Conservation (phyloP, 495 filamentous ascomycete species). For the Hamigera avellanea region DNA sequence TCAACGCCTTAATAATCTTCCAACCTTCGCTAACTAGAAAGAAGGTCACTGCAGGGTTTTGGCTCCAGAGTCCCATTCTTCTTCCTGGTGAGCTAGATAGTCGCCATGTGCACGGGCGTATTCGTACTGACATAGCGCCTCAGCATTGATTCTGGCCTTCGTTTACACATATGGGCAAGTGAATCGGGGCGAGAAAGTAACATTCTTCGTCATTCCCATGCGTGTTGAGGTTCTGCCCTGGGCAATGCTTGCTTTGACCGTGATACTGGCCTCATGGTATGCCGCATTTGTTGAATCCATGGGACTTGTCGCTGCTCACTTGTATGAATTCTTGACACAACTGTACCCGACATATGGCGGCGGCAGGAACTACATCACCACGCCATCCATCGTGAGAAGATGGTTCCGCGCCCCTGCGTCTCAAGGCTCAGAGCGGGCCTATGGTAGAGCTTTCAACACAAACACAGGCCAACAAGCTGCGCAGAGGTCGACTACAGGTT, state of each 20-base stretch:
- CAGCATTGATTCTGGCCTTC: slow-evolving; percentile 64
- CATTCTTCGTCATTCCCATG: slow-evolving; percentile 67
- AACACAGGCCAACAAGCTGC: slow-evolving; percentile 16
- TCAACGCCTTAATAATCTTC: neutral
- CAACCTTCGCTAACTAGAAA: slow-evolving; percentile 21
- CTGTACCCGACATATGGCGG: slow-evolving; percentile 77
- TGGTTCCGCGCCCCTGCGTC: slow-evolving; percentile 40
- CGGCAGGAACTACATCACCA: slow-evolving; percentile 57
- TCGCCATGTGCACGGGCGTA: too few relatives aligned
- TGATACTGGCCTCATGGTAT: slow-evolving; percentile 42
- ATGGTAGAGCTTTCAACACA: slow-evolving; percentile 46
- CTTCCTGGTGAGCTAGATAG: slow-evolving; percentile 34
- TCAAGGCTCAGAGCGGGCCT: slow-evolving; percentile 27
- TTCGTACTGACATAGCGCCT: slow-evolving; percentile 17
- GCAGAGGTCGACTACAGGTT: slow-evolving; percentile 16
- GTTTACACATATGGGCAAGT: slow-evolving; percentile 76
- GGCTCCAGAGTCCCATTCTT: slow-evolving; percentile 38
- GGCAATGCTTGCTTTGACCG: slow-evolving; percentile 57
- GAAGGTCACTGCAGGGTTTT: slow-evolving; percentile 37
- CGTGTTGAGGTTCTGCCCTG: slow-evolving; percentile 64
- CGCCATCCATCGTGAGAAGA: slow-evolving; percentile 53
- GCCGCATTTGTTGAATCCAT: slow-evolving; percentile 43
- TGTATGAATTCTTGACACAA: slow-evolving; percentile 74
- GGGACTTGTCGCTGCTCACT: slow-evolving; percentile 71
- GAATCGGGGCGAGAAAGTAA: slow-evolving; percentile 56